Conservation (phyloP, 805 yeast species). For the Lipomyces yamadae region DNA sequence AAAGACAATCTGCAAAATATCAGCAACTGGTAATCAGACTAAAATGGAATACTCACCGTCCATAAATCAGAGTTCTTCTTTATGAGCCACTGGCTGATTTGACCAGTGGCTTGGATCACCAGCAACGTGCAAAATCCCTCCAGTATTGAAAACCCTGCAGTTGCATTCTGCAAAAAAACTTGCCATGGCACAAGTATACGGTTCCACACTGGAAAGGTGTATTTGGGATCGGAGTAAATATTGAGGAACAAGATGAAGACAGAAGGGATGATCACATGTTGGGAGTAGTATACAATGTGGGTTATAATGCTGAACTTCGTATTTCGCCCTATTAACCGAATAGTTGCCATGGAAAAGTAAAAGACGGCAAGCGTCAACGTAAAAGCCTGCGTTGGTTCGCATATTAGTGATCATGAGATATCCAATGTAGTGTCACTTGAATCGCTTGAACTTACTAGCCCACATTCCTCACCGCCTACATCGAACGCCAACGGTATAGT, state of each 20-base stretch:
- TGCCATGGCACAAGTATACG: conserved; percentile 69
- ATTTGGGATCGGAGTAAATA: conserved; percentile 41
- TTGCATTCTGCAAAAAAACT: conserved; percentile 70
- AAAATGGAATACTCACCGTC: conserved; percentile 49
- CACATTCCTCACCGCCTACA: conserved; percentile 89
- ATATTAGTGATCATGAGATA: neutral
- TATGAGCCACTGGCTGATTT: conserved; percentile 73
- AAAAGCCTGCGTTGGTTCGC: conserved; percentile 52
- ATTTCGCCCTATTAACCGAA: conserved; percentile 58
- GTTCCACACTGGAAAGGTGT: conserved; percentile 43
- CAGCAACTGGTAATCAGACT: neutral
- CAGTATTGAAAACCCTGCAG: conserved; percentile 84
- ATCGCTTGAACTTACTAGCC: conserved; percentile 51
- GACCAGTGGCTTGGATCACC: conserved; percentile 91
- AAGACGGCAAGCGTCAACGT: conserved; percentile 71
- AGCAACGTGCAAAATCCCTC: conserved; percentile 93
- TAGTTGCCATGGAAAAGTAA: conserved; percentile 73
- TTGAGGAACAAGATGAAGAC: conserved; percentile 62
- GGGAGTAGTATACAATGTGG: conserved; percentile 66
- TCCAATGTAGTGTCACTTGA: neutral
- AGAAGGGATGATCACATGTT: conserved; percentile 82
- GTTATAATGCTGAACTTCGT: conserved; percentile 49
- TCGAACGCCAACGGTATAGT: conserved; percentile 94
- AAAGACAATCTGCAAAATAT: conserved; percentile 54
- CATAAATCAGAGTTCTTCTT: conserved; percentile 59